Evolutionary conservation across 2,329 filamentous ascomycete genomes (phyloP), one percentile per base, ranked within the genome.

Genomic region (Xylariomycetidae sp.): DNA sequence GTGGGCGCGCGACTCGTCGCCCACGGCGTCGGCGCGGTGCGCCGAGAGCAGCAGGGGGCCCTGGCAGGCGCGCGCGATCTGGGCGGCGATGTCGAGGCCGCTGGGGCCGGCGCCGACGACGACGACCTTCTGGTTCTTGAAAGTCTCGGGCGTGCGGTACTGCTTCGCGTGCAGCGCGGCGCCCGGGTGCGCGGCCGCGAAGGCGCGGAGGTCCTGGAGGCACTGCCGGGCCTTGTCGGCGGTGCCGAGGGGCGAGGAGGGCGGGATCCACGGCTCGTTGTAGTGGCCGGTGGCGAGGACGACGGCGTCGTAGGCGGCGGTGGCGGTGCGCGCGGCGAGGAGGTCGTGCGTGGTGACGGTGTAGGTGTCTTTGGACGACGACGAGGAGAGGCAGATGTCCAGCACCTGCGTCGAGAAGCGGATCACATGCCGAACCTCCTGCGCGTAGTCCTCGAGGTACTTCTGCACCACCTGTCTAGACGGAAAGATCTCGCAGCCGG

Each of bases 21-120:
- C n/a, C n/a, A n/a, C n/a, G n/a, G n/a, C 48, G 2, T 69, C 68
- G 50, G 51, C 66, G 59, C 63, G 72, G 56, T 59, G 74, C 48
- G 63, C 83, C 62, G 67, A 85, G 43, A 80, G 57, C n/a, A 90
- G 60, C 2, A 92, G 59, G 9, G 77, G 79, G 2, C 61, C 60
- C 41, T 64, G 59, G 52, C 76, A 79, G 22, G 78, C 67, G 5
- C 63, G 53, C 31, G 70, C 74, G 47, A 95, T 82, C 54, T 95
- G 90, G 2, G 69, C 63, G 12, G 82, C 81, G 47, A 96, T 86
- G 51, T 96, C 90, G 12, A 87, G 62, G 0, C 87, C 90, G 0
- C 86, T 94, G 0, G 88, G 83, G 1, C 82, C 82, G 49, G 86
- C 92, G 8, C 90, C 90, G 0, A 95, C 78, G 0, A 95, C 72